Base-by-base conservation (phyloP, 176 grass and related monocot genomes). In the Oryza glumipatula region DNA sequence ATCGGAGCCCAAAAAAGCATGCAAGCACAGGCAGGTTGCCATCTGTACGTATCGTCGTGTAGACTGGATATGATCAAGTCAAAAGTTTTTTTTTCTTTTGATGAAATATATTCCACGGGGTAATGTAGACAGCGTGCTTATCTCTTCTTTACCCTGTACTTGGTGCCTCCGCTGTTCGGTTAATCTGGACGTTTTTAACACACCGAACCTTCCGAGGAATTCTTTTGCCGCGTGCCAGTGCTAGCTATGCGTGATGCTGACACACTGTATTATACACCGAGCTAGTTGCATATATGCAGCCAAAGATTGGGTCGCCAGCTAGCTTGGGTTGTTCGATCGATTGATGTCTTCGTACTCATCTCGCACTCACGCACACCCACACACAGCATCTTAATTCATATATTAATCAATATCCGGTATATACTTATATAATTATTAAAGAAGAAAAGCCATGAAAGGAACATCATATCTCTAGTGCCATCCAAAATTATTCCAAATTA, bases 121-220 rank as follows among this genome's bases (percentile, higher is more conserved):
- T 60, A 68, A 73, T 22, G 68, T 49, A 56, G 72, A 70, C 72
- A 64, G 36, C 49, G 38, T 76, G 51, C 51, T 82, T 82, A 76
- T 88, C 86, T 23, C 39, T 7, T 70, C 45, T 9, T 45, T 10
- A 30, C 15, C 22, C 2, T 38, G 7, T 11, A 6, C 22, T 10
- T 4, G 2, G 1, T 9, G 3, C 1, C 0, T 1, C 14, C 13
- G 56, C 47, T 1, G 44, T 11, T 19, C 12, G 46, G n/a, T 15
- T 72, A 7, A 21, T 49, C 44, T 16, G 78, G 32, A 71, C 4
- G 7, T 58, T 71, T 13, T n/a, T 24, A 32, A 32, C 30, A 65
- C 23, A 21, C 30, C 21, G 58, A 67, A n/a, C 21, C 65, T 65
- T 21, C 33, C 7, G 54, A 30, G 4, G 47, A 24, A 54, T 48